Percentiles rank a stretch among this genome's conserved stretches.
Evolutionary conservation across 345 rosid genomes (phyloP).

Genomic region (Kernera saxatilis): DNA sequence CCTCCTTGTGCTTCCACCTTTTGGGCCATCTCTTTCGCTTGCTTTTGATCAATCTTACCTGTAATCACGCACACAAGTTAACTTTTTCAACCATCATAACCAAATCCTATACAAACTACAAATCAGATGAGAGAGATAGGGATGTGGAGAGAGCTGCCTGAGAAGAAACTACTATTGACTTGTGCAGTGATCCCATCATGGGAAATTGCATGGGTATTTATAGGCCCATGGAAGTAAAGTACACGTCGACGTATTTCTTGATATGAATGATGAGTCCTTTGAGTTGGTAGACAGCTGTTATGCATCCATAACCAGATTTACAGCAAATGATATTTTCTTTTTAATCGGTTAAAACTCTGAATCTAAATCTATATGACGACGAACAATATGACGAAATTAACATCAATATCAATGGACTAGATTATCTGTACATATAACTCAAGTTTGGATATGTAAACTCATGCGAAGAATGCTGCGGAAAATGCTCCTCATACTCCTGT

Average conservation of each 20-base stretch:
- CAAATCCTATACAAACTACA: background rate
- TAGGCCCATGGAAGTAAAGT: background rate
- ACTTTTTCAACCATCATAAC: background rate
- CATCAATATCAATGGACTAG: too few relatives aligned
- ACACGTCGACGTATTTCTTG: background rate
- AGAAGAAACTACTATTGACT: background rate
- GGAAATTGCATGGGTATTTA: constrained; percentile 1
- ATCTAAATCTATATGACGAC: too few relatives aligned
- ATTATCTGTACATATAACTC: too few relatives aligned
- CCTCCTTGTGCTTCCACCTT: constrained; percentile 12
- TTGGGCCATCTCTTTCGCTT: constrained; percentile 6
- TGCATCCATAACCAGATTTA: too few relatives aligned
- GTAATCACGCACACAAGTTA: background rate
- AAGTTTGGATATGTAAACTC: too few relatives aligned
- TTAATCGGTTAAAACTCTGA: too few relatives aligned
- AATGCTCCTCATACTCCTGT: too few relatives aligned
- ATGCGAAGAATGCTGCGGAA: too few relatives aligned
- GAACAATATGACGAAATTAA: too few relatives aligned
- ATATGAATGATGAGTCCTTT: too few relatives aligned
- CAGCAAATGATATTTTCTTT: too few relatives aligned
- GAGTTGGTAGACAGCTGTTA: too few relatives aligned
- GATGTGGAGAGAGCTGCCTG: background rate
- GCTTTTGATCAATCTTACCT: background rate
- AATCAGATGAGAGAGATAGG: background rate
- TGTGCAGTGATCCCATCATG: background rate